Evolutionary conservation across 2,329 filamentous ascomycete genomes (phyloP).

Genomic region (Arthroderma sp.): DNA sequence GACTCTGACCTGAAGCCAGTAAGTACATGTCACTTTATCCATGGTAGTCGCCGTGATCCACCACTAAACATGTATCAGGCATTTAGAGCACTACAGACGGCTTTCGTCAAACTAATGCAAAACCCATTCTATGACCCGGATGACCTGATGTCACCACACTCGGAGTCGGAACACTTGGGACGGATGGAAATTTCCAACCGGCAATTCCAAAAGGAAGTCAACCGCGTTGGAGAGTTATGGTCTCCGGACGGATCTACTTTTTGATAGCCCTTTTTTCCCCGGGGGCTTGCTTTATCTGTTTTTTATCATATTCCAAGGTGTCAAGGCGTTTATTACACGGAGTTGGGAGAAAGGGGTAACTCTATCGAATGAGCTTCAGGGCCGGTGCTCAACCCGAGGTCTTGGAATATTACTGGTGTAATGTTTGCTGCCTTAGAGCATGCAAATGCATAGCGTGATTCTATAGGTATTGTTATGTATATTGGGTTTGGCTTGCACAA

Average conservation of each 20-base stretch:
- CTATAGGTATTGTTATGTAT: too few relatives aligned
- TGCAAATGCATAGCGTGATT: too few relatives aligned
- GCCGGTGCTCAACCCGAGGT: too few relatives aligned
- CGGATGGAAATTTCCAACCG: conserved; percentile 51
- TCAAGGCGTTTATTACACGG: too few relatives aligned
- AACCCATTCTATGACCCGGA: conserved; percentile 94
- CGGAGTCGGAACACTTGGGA: conserved; percentile 19
- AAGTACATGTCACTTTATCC: conserved; percentile 19
- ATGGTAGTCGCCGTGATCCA: not conserved
- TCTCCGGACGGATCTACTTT: conserved; percentile 47
- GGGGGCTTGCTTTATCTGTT: too few relatives aligned
- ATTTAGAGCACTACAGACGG: conserved; percentile 83
- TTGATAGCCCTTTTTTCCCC: too few relatives aligned
- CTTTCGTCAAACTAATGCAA: conserved; percentile 75
- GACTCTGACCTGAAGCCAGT: conserved; percentile 81
- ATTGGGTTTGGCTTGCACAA: too few relatives aligned
- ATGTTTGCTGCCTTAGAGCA: too few relatives aligned
- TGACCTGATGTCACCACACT: conserved; percentile 40
- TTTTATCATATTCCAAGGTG: too few relatives aligned
- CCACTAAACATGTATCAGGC: conserved; percentile 37
- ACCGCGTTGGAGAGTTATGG: conserved; percentile 76
- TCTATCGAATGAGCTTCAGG: too few relatives aligned
- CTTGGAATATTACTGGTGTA: too few relatives aligned
- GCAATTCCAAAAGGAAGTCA: conserved; percentile 69
- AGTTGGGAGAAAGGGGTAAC: too few relatives aligned